These are phyloP conservation scores for Cyclotella cryptica DNA, from an alignment of 108 stramenopile species.

Conservation along the genomic window DNA sequence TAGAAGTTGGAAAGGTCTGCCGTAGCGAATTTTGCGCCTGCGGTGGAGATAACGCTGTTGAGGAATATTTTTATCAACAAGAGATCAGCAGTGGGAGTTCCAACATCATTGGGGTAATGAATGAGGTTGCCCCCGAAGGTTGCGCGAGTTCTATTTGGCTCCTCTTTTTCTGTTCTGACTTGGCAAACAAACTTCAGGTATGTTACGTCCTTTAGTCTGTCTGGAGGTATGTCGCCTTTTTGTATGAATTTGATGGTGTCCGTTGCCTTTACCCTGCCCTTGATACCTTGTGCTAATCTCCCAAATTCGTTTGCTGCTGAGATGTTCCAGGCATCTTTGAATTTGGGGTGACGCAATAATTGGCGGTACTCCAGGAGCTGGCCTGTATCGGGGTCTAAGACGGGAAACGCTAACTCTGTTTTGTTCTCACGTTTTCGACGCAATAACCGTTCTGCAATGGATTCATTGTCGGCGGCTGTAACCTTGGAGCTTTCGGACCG, in stretches of 20 bases:
- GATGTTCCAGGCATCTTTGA: slow-evolving; percentile 11
- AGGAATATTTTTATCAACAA: slow-evolving; percentile 38
- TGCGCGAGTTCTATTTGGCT: not conserved
- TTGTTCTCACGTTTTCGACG: not conserved
- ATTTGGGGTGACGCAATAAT: not conserved
- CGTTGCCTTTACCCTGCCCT: slow-evolving; percentile 14
- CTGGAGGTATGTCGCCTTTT: slow-evolving; percentile 22
- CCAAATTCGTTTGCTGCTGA: not conserved
- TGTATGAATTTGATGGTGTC: slow-evolving; percentile 48
- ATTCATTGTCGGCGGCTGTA: not conserved
- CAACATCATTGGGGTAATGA: slow-evolving; percentile 24
- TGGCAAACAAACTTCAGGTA: not conserved
- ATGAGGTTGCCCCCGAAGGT: slow-evolving; percentile 28
- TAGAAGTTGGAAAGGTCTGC: slow-evolving; percentile 56
- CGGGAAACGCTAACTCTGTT: slow-evolving; percentile 1
- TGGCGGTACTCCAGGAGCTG: slow-evolving; percentile 16
- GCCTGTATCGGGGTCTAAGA: slow-evolving; percentile 27
- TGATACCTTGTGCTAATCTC: slow-evolving; percentile 2
- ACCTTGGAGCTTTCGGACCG: not conserved
- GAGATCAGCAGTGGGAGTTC: slow-evolving; percentile 34
- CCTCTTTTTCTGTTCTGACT: not conserved
- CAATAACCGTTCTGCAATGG: slow-evolving; percentile 4
- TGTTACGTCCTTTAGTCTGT: slow-evolving; percentile 25
- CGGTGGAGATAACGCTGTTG: slow-evolving; percentile 54
- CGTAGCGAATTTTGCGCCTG: slow-evolving; percentile 31